These are phyloP conservation scores for Lolium perenne DNA, from an alignment of 176 grass and related monocot species.

Conservation along the genomic window DNA sequence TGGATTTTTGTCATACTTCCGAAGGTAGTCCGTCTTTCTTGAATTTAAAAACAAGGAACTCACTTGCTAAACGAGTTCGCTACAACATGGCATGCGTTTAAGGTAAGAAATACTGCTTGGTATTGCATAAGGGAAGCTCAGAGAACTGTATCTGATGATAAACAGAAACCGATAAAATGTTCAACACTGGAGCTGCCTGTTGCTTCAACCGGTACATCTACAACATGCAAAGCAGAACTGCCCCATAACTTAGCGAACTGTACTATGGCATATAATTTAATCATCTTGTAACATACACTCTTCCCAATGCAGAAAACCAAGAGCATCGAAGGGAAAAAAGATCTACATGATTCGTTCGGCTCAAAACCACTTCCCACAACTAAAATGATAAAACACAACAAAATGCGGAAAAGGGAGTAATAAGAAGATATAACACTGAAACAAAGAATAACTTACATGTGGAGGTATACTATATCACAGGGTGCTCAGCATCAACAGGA, in stretches of 20 bases:
- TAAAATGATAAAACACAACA: constrained; percentile 47
- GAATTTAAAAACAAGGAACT: neutral
- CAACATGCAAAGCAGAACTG: constrained; percentile 11
- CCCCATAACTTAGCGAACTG: constrained; percentile 36
- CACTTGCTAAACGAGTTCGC: neutral
- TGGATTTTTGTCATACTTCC: neutral
- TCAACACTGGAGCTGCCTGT: neutral
- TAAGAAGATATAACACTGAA: constrained; percentile 15
- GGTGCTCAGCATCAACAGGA: constrained; percentile 59
- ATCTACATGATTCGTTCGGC: constrained; percentile 33
- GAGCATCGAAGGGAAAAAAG: neutral
- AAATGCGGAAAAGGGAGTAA: constrained; percentile 28
- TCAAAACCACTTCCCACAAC: constrained; percentile 35
- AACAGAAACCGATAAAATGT: neutral
- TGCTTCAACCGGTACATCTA: constrained; percentile 1
- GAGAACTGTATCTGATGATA: neutral
- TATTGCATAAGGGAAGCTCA: neutral
- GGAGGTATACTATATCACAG: constrained; percentile 45
- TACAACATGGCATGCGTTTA: neutral
- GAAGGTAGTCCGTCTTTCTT: neutral
- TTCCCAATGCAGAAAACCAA: constrained; percentile 27
- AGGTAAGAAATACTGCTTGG: neutral
- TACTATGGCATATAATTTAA: constrained; percentile 46
- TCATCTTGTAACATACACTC: constrained; percentile 54
- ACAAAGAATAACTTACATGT: constrained; percentile 52